These are phyloP conservation scores for Dioszegia hungarica DNA, from an alignment of 768 basidiomycete genomes.

Conservation along the genomic window DNA sequence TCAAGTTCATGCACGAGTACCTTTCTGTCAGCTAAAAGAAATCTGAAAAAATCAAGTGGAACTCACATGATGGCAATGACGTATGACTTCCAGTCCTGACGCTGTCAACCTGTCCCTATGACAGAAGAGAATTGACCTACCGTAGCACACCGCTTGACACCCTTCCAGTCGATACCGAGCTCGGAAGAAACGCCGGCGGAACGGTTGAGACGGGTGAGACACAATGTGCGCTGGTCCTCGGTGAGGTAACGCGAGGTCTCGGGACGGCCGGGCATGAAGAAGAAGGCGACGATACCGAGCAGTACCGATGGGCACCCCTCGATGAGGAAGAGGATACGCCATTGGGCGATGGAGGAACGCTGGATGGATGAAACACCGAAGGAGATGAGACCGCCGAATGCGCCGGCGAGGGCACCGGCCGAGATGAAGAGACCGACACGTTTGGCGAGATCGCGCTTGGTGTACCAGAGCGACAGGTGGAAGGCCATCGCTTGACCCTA, in stretches of 20 bases:
- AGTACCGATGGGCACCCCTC: slow-evolving; percentile 49
- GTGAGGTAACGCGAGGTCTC: slow-evolving; percentile 47
- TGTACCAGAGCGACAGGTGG: slow-evolving; percentile 47
- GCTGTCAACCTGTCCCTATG: no score
- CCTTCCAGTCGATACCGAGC: slow-evolving; percentile 47
- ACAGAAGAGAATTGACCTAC: no score
- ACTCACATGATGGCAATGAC: slow-evolving; percentile 28
- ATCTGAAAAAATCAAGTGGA: not conserved
- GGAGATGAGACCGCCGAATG: slow-evolving; percentile 45
- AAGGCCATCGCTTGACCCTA: slow-evolving; percentile 45
- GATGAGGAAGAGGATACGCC: slow-evolving; percentile 51
- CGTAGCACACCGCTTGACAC: slow-evolving; percentile 44
- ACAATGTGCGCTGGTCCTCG: slow-evolving; percentile 48
- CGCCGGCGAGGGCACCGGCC: slow-evolving; percentile 45
- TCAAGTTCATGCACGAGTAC: slow-evolving; percentile 49
- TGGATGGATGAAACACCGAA: slow-evolving; percentile 39
- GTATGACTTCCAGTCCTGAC: slow-evolving; percentile 51
- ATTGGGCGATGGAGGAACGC: slow-evolving; percentile 28
- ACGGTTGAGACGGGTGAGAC: slow-evolving; percentile 46
- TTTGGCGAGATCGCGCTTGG: slow-evolving; percentile 49
- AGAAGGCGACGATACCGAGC: slow-evolving; percentile 49
- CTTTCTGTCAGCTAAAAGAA: not conserved
- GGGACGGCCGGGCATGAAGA: slow-evolving; percentile 51
- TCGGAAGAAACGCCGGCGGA: slow-evolving; percentile 29
- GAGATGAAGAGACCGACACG: slow-evolving; percentile 51